Percentiles rank a stretch among this genome's conserved stretches.
Evolutionary conservation across 2,329 filamentous ascomycete genomes (phyloP).

Genomic region (Claviceps digitariae): DNA sequence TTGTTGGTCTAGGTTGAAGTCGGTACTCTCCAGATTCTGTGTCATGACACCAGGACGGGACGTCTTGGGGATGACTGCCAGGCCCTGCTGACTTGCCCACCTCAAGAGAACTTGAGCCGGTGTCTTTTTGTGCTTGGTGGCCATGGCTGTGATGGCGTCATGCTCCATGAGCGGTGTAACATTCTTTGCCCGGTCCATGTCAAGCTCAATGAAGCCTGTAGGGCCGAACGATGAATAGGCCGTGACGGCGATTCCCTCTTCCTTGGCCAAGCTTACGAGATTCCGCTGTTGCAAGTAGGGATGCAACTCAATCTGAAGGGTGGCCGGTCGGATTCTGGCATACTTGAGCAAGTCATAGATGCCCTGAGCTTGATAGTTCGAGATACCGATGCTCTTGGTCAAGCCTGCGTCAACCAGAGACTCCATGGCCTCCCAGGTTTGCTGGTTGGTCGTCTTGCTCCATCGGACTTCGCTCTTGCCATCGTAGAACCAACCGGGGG

Average conservation of each 20-base stretch:
- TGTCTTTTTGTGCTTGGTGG: constrained; percentile 41
- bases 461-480: constrained; percentile 45
- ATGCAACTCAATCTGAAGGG: constrained; percentile 83
- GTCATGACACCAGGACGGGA: constrained; percentile 38
- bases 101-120: constrained; percentile 55
- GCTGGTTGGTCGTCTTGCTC: constrained; percentile 59
- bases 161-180: constrained; percentile 62
- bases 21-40: constrained; percentile 53
- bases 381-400: constrained; percentile 61
- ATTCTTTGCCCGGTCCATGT: constrained; percentile 43
- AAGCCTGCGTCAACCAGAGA: constrained; percentile 54
- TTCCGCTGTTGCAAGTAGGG: constrained; percentile 69
- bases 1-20: constrained; percentile 50
- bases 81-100: constrained; percentile 72
- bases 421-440: constrained; percentile 78
- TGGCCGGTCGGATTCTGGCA: constrained; percentile 58
- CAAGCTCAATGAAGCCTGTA: constrained; percentile 63
- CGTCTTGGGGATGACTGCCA: constrained; percentile 75
- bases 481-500: constrained; percentile 62
- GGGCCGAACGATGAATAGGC: constrained; percentile 79
- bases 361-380: constrained; percentile 69
- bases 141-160: constrained; percentile 47
- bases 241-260: constrained; percentile 59
- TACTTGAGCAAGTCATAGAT: constrained; percentile 71
- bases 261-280: constrained; percentile 55